Conservation (phyloP, 139 green algal species). For the Tetraselmis chui region DNA sequence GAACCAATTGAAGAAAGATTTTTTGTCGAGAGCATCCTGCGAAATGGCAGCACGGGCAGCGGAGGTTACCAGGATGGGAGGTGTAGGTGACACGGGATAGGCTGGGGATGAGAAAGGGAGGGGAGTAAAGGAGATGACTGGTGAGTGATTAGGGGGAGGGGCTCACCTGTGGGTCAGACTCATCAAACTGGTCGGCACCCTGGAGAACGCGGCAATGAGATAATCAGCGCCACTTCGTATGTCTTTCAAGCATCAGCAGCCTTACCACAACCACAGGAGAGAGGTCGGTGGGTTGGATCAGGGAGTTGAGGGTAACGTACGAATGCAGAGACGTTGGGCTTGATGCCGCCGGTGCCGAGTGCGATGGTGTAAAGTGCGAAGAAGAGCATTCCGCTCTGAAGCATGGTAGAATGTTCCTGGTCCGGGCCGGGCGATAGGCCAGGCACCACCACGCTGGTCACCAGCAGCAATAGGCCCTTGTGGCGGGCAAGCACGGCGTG, state of each 20-base stretch:
- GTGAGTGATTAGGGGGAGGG: too few species aligned
- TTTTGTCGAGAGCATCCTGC: slow-evolving; percentile 72
- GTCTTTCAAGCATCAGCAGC: too few species aligned
- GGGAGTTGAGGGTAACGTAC: too few species aligned
- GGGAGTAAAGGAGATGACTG: background rate
- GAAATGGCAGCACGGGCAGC: too few species aligned
- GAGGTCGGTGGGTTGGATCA: too few species aligned
- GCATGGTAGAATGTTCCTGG: slow-evolving; percentile 27
- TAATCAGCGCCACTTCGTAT: too few species aligned
- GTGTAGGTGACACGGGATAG: too few species aligned
- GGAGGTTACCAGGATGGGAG: too few species aligned
- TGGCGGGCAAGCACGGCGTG: background rate
- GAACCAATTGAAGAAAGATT: slow-evolving; percentile 96
- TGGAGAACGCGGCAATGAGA: too few species aligned
- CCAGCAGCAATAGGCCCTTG: slow-evolving; percentile 70
- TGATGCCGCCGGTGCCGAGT: slow-evolving; percentile 81
- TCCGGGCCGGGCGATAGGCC: slow-evolving; percentile 36
- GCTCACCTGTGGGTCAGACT: background rate
- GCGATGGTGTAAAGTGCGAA: slow-evolving; percentile 77
- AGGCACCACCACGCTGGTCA: slow-evolving; percentile 37
- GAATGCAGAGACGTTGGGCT: slow-evolving; percentile 46
- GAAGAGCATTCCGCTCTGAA: slow-evolving; percentile 55
- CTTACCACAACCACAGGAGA: too few species aligned
- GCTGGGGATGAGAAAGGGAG: background rate
- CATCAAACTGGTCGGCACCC: slow-evolving; percentile 46